Evolutionary conservation across 495 filamentous ascomycete species (phyloP), one percentile per base, ranked within the genome.

Genomic region (Trichoderma gamsii): DNA sequence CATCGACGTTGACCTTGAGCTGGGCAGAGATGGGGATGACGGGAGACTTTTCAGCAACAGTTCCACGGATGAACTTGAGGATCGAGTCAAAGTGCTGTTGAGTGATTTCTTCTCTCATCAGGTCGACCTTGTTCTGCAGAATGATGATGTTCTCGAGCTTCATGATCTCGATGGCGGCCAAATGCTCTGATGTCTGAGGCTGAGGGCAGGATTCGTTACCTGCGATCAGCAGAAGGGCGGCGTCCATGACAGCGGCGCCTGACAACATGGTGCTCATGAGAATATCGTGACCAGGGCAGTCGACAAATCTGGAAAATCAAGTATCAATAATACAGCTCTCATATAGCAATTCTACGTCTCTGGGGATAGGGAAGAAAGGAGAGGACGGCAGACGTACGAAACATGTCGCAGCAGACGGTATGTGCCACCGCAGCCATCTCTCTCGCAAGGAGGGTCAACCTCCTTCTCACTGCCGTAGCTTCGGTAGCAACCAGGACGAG

Each of bases 211-310:
- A 90, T 90, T 99, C 95, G 83, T 99, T 99, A 81, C 95, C 96
- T 69, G 95, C 96, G 76, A 99, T 97, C 52, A 99, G 84, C 41
- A 99, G 87, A 41, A 99, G 85, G 41, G 96, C 96, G 64, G 95
- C 95, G 78, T 99, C 95, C 95, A 99, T 99, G 84, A 99, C 95
- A 56, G 95, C 95, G 73, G 95, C 95, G 75, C 95, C 96, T 76
- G 95, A 99, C 81, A 98, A 88, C 95, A 98, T 99, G 69, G 95
- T 99, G 79, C 93, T 97, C 95, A 99, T 99, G 75, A 99, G 92
- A 92, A 99, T 99, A 81, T 99, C 95, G 89, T 99, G 95, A 79
- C 95, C 95, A 44, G 95, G 95, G 85, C 95, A 99, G 79, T 99
- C 95, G 68, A 99, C 96, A 78, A 99, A 99, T 18, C 88, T 92